Percentiles rank a stretch among this genome's conserved stretches.
phyloP scores from a whole-genome alignment of 805 yeast species.

The Myxozyma vanderwaltii region DNA sequence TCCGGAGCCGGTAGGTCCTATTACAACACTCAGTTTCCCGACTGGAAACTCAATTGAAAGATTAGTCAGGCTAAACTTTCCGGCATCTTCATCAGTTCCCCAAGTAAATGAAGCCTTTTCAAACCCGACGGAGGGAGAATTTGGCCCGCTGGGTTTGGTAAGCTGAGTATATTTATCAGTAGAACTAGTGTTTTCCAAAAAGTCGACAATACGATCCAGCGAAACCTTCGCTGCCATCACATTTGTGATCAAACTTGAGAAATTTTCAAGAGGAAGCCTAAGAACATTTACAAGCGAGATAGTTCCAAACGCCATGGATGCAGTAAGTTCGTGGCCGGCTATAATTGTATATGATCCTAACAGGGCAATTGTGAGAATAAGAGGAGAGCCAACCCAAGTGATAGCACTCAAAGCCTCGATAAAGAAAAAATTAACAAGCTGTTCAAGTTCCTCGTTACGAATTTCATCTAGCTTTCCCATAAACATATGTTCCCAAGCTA shows the following conservation, averaged over 20 bases:
- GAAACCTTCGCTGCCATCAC: slow-evolving; percentile 84
- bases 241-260: slow-evolving; percentile 77
- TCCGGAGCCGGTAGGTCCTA: slow-evolving; percentile 89
- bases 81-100: slow-evolving; percentile 50
- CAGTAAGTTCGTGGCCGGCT: not conserved
- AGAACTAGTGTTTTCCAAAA: slow-evolving; percentile 69
- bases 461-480: slow-evolving; percentile 63
- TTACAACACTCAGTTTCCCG: slow-evolving; percentile 74
- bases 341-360: not conserved
- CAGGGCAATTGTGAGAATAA: not conserved
- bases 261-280: slow-evolving; percentile 79
- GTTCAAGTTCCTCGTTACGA: slow-evolving; percentile 68
- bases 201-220: slow-evolving; percentile 73
- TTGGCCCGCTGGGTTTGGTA: slow-evolving; percentile 51
- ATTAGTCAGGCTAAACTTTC: slow-evolving; percentile 66
- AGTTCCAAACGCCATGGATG: slow-evolving; percentile 73
- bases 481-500: slow-evolving; percentile 74
- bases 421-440: slow-evolving; percentile 58
- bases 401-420: slow-evolving; percentile 55
- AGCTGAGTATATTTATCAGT: slow-evolving; percentile 76
- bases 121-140: slow-evolving; percentile 66
- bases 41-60: slow-evolving; percentile 62
- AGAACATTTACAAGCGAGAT: slow-evolving; percentile 75
- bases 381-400: slow-evolving; percentile 6
- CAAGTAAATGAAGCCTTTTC: slow-evolving; percentile 75